A percentile compares a stretch with the other conserved stretches of the same genome.
phyloP scores from a whole-genome alignment of 177 flowering plant genomes.

The Tripterygium wilfordii region DNA sequence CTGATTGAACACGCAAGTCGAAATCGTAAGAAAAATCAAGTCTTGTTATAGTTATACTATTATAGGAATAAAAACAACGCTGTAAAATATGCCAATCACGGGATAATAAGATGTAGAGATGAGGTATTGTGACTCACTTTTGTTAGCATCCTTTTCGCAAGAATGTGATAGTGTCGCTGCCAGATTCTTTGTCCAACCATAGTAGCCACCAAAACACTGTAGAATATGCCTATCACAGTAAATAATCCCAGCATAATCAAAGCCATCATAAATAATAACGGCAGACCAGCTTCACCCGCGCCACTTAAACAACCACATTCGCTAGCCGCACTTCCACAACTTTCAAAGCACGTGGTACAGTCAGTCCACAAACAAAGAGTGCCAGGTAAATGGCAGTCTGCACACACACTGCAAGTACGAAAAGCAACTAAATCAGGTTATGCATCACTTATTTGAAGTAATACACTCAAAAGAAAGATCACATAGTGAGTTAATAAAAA shows the following conservation, averaged over 20 bases:
- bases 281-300: slow-evolving; percentile 98
- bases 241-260: slow-evolving; percentile 80
- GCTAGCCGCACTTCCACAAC: slow-evolving; percentile 75
- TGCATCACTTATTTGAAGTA: neutral
- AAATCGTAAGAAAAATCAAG: neutral
- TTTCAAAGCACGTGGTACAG: slow-evolving; percentile 86
- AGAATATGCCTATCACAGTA: slow-evolving; percentile 93
- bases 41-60: neutral
- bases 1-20: slow-evolving; percentile 21
- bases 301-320: slow-evolving; percentile 98
- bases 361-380: slow-evolving; percentile 99
- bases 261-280: slow-evolving; percentile 76
- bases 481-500: no score
- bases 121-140: slow-evolving; percentile 51
- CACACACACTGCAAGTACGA: slow-evolving; percentile 71
- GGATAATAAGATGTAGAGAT: no score
- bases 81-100: no score
- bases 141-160: slow-evolving; percentile 97
- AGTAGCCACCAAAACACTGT: slow-evolving; percentile 94
- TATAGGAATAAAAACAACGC: no score
- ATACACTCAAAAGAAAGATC: neutral
- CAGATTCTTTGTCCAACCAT: slow-evolving; percentile 99
- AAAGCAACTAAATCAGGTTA: neutral
- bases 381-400: slow-evolving; percentile 98
- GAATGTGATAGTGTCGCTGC: slow-evolving; percentile 99